phyloP scores from a whole-genome alignment of 2,329 filamentous ascomycete genomes.

The Acephala macrosclerotiorum region DNA sequence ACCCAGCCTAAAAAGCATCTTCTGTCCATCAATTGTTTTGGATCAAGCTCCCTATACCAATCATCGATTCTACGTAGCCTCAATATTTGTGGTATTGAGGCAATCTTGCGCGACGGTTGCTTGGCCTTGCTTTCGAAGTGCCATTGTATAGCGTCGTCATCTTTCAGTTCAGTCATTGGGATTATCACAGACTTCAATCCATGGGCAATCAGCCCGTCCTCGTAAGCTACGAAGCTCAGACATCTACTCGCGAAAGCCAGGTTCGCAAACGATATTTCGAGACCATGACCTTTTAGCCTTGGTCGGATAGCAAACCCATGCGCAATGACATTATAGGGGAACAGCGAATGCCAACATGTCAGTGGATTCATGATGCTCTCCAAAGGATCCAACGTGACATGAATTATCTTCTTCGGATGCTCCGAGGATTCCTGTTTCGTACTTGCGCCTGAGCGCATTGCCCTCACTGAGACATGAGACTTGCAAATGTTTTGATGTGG shows the following conservation, averaged over 20 bases:
- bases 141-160: slow-evolving; percentile 27
- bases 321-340: slow-evolving; percentile 13
- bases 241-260: slow-evolving; percentile 9
- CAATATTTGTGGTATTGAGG: slow-evolving; percentile 11
- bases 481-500: background rate
- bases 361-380: background rate
- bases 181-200: slow-evolving; percentile 20
- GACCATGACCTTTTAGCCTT: slow-evolving; percentile 16
- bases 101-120: background rate
- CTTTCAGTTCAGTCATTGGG: slow-evolving; percentile 14
- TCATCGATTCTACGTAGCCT: background rate
- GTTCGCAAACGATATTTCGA: slow-evolving; percentile 25
- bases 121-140: slow-evolving; percentile 21
- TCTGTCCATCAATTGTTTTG: slow-evolving; percentile 3
- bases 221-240: slow-evolving; percentile 16
- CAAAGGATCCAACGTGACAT: background rate
- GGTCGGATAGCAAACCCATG: slow-evolving; percentile 7
- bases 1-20: slow-evolving; percentile 22
- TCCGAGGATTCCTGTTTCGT: background rate
- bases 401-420: background rate
- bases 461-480: slow-evolving; percentile 5
- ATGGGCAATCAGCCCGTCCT: slow-evolving; percentile 18
- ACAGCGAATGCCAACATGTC: slow-evolving; percentile 20
- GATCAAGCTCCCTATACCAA: slow-evolving; percentile 4
- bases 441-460: background rate